Evolutionary conservation across 2,329 filamentous ascomycete species (phyloP), one percentile per base, ranked within the genome.

Genomic region (Pyricularia pennisetigena): DNA sequence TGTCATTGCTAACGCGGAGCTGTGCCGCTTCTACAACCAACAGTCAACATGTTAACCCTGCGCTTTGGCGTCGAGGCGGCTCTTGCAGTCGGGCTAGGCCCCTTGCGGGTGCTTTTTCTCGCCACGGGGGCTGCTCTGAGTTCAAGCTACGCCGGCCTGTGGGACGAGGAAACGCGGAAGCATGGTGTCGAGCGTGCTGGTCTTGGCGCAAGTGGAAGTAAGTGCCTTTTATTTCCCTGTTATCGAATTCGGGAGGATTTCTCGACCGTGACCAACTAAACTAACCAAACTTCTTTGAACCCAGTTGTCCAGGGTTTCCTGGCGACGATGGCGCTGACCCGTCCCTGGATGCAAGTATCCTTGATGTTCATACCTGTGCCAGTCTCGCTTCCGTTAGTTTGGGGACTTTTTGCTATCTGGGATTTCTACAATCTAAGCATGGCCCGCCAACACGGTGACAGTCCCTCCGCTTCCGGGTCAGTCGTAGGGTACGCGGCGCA

Each of bases 401-500:
- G 68, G 12, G 66, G 65, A 3, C 71, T 65, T 0, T 74, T 71
- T 23, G 62, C 73, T 9, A 69, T 67, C 23, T 73, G 70, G 69
- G 72, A 73, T 57, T 68, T 69, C 65, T 72, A 72, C 32, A 35
- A 70, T 9, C 67, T 71, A 57, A 62, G 66, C 20, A 14, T 67
- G 41, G 68, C 69, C 66, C 68, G 68, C 57, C 41, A 28, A 32
- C 30, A 64, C 23, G 70, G 69, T 5, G 67, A 35, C n/a, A 66
- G 57, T n/a, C 41, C 68, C 49, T 68, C 65, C 65, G 70, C 68
- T 66, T 66, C 63, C 66, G 68, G 69, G 8, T 68, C 65, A 20
- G 69, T 69, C 3, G 68, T 73, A 24, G 73, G 72, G 6, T 72
- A 74, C 62, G 72, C 73, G 9, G 73, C 72, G 14, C 73, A 74